A percentile compares a stretch with the other conserved stretches of the same genome.
phyloP scores from a whole-genome alignment of 177 flowering plant genomes.

The Vitis hybrid region DNA sequence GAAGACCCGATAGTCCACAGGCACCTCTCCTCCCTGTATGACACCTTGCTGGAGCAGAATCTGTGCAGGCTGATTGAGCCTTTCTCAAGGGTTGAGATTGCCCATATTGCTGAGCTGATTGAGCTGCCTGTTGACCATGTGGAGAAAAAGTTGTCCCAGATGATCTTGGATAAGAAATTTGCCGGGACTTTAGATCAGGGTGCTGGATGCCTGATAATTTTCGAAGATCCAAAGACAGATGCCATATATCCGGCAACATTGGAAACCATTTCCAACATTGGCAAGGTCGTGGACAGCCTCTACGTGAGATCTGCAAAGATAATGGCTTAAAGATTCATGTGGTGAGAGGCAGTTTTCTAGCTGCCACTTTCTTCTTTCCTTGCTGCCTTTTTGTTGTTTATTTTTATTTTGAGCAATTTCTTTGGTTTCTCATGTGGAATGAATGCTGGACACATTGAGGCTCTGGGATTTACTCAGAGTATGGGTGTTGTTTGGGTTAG shows the following conservation, averaged over 20 bases:
- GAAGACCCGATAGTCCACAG: constrained; percentile 90
- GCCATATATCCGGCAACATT: constrained; percentile 74
- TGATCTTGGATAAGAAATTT: constrained; percentile 89
- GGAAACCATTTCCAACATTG: constrained; percentile 78
- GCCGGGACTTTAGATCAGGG: constrained; percentile 89
- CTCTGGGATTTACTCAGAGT: too few relatives aligned
- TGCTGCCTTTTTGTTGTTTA: too few relatives aligned
- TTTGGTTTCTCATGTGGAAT: too few relatives aligned
- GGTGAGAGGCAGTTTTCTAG: too few relatives aligned
- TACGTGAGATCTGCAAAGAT: constrained; percentile 79
- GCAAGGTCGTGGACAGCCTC: constrained; percentile 90
- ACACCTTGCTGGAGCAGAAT: constrained; percentile 66
- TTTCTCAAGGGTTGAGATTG: constrained; percentile 80
- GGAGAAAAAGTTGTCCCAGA: constrained; percentile 82
- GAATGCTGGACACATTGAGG: too few relatives aligned
- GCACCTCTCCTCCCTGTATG: constrained; percentile 83
- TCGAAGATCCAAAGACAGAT: constrained; percentile 76
- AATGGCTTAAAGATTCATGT: constrained; percentile 36
- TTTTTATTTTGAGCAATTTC: too few relatives aligned
- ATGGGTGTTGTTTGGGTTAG: too few relatives aligned
- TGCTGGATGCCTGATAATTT: constrained; percentile 81
- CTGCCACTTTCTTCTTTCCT: too few relatives aligned
- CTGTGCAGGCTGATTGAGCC: constrained; percentile 83
- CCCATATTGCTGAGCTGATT: constrained; percentile 74
- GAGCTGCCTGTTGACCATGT: constrained; percentile 73